Conservation (phyloP, 805 yeast species). For the Cyberlindnera samutprakarnensis region DNA sequence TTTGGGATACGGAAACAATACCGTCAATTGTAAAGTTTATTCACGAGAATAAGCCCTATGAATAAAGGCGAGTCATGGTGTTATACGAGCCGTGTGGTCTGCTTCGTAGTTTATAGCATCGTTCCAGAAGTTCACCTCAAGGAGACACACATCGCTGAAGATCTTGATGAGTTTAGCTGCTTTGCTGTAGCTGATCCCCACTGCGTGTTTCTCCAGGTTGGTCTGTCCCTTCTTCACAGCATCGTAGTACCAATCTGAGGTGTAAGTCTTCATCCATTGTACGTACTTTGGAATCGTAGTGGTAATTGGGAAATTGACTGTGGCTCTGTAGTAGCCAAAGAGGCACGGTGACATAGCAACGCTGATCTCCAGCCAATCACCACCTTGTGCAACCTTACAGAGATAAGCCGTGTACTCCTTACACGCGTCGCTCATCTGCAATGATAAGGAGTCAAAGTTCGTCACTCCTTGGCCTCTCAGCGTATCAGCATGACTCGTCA, state of each 20-base stretch:
- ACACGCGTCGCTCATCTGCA: slow-evolving; percentile 50
- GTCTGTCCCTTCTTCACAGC: slow-evolving; percentile 46
- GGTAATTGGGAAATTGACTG: slow-evolving; percentile 26
- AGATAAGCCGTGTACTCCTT: slow-evolving; percentile 55
- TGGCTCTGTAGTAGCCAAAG: slow-evolving; percentile 55
- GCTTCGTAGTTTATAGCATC: slow-evolving; percentile 26
- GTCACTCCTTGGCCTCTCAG: slow-evolving; percentile 34
- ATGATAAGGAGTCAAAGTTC: slow-evolving; percentile 36
- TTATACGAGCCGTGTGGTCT: background rate
- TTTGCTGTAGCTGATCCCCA: slow-evolving; percentile 34
- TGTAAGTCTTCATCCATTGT: slow-evolving; percentile 59
- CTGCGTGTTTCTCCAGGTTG: slow-evolving; percentile 38
- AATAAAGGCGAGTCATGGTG: background rate
- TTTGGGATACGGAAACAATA: slow-evolving; percentile 11
- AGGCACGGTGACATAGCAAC: slow-evolving; percentile 71
- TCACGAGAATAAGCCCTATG: slow-evolving; percentile 7
- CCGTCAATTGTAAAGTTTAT: slow-evolving; percentile 12
- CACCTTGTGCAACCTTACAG: slow-evolving; percentile 40
- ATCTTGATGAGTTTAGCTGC: slow-evolving; percentile 46
- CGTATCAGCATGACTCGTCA: slow-evolving; percentile 46
- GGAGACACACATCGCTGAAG: slow-evolving; percentile 47
- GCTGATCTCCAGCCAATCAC: slow-evolving; percentile 58
- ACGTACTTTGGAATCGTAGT: slow-evolving; percentile 24
- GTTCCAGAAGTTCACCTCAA: slow-evolving; percentile 69
- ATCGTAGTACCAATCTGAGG: slow-evolving; percentile 45